phyloP scores from a whole-genome alignment of 805 yeast species.

The Candida sphagnicola region DNA sequence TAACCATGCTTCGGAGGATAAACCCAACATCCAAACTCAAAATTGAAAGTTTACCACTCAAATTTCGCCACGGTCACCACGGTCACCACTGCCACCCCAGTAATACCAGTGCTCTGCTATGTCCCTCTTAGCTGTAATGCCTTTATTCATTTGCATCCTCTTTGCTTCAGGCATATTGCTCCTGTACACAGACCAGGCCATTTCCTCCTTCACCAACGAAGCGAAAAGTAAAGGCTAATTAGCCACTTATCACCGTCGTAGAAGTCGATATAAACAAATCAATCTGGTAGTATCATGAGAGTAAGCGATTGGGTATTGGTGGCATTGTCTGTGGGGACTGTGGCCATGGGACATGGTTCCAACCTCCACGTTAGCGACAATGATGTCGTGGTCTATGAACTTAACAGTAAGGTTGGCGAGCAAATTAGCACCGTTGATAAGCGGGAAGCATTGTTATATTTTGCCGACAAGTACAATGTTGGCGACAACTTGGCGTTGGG shows the following conservation, averaged over 20 bases:
- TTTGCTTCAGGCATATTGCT: too few relatives aligned
- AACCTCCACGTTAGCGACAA: too few relatives aligned
- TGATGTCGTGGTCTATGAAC: neutral
- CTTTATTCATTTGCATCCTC: too few relatives aligned
- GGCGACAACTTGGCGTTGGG: constrained; percentile 33
- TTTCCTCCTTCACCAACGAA: neutral
- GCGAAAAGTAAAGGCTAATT: too few relatives aligned
- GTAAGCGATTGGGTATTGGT: constrained; percentile 5
- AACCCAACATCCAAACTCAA: too few relatives aligned
- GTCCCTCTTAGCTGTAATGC: too few relatives aligned
- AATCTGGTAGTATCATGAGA: constrained; percentile 1
- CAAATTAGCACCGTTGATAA: neutral
- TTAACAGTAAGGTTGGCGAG: neutral
- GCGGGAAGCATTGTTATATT: constrained; percentile 36
- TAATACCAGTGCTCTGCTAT: too few relatives aligned
- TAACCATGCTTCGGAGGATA: too few relatives aligned
- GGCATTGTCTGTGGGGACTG: constrained; percentile 3
- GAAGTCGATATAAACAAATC: neutral
- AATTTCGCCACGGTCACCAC: too few relatives aligned
- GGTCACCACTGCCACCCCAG: too few relatives aligned
- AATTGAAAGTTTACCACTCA: too few relatives aligned
- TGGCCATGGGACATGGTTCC: neutral
- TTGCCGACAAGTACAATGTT: constrained; percentile 44
- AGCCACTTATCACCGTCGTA: neutral
- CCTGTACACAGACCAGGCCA: neutral